Conservation (phyloP, 2,329 filamentous ascomycete genomes). For the Colletotrichum liriopes region DNA sequence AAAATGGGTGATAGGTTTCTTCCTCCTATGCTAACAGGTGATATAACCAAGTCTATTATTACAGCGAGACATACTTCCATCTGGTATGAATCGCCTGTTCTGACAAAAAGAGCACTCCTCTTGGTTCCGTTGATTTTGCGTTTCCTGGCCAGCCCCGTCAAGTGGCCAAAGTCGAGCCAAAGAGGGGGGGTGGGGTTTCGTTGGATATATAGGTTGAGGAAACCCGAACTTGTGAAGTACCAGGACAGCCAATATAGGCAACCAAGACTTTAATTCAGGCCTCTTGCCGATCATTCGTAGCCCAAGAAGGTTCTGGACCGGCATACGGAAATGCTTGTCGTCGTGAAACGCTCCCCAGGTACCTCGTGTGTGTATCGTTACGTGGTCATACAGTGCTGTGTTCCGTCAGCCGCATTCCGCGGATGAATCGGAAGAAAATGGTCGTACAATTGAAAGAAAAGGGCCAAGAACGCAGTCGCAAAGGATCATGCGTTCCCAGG, state of each 20-base stretch:
- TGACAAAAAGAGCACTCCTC: conserved; percentile 34
- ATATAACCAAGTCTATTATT: conserved; percentile 52
- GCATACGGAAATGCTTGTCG: conserved; percentile 31
- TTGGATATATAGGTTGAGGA: conserved; percentile 33
- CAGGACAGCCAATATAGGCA: conserved; percentile 15
- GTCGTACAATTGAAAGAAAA: conserved; percentile 42
- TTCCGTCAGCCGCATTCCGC: conserved; percentile 42
- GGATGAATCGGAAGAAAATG: conserved; percentile 38
- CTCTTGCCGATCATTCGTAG: conserved; percentile 23
- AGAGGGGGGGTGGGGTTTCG: conserved; percentile 16
- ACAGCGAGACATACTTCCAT: conserved; percentile 48
- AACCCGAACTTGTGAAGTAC: conserved; percentile 32
- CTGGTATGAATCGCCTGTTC: conserved; percentile 36
- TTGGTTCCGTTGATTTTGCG: conserved; percentile 28
- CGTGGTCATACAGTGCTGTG: conserved; percentile 42
- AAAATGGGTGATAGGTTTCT: conserved; percentile 17
- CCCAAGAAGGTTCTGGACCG: conserved; percentile 30
- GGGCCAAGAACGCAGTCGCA: conserved; percentile 14
- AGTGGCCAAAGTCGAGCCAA: conserved; percentile 18
- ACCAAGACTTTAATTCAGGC: conserved; percentile 23
- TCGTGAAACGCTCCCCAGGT: conserved; percentile 34
- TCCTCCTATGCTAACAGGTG: conserved; percentile 42
- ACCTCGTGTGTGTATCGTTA: conserved; percentile 41
- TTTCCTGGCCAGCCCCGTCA: conserved; percentile 21
- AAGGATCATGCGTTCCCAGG: conserved; percentile 77